These are phyloP conservation scores for Picea glauca DNA, from an alignment of 75 land plant genomes.

Conservation along the genomic window DNA sequence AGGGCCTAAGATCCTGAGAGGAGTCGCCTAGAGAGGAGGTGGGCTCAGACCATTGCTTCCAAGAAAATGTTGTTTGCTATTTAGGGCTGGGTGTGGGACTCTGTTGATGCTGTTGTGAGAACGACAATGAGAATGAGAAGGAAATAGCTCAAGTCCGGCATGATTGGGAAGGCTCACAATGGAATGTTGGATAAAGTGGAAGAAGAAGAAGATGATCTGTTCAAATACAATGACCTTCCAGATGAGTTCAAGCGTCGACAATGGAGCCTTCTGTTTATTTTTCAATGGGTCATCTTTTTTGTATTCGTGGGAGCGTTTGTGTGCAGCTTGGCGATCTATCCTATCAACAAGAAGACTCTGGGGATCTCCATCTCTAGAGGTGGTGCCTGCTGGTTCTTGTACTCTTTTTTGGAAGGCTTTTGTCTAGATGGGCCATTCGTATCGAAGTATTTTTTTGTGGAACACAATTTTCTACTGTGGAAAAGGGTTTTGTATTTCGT, in stretches of 20 bases:
- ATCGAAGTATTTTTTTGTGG: conserved; percentile 59
- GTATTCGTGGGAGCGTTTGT: conserved; percentile 43
- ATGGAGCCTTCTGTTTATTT: conserved; percentile 15
- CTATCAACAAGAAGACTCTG: conserved; percentile 17
- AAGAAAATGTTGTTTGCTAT: too few relatives aligned
- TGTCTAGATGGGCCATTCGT: conserved; percentile 82
- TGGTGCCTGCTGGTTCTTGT: conserved; percentile 57
- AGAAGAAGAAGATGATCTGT: conserved; percentile 85
- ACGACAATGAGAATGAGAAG: too few relatives aligned
- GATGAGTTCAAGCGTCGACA: conserved; percentile 41
- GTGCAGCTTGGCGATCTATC: conserved; percentile 36
- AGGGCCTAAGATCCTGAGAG: too few relatives aligned
- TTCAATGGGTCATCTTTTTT: conserved; percentile 58
- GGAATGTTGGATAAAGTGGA: background rate
- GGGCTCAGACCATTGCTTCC: too few relatives aligned
- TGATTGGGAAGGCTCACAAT: too few relatives aligned
- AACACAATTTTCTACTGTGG: conserved; percentile 68
- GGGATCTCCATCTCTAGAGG: conserved; percentile 41
- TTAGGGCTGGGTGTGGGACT: too few relatives aligned
- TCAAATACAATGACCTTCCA: conserved; percentile 63
- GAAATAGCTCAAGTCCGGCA: too few relatives aligned
- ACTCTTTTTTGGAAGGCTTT: conserved; percentile 70
- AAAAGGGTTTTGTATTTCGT: conserved; percentile 90
- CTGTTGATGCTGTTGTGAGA: too few relatives aligned
- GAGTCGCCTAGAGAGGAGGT: too few relatives aligned